Evolutionary conservation across 352 stramenopile genomes (phyloP), one percentile per base, ranked within the genome.

Genomic region (Phytophthora pisi): DNA sequence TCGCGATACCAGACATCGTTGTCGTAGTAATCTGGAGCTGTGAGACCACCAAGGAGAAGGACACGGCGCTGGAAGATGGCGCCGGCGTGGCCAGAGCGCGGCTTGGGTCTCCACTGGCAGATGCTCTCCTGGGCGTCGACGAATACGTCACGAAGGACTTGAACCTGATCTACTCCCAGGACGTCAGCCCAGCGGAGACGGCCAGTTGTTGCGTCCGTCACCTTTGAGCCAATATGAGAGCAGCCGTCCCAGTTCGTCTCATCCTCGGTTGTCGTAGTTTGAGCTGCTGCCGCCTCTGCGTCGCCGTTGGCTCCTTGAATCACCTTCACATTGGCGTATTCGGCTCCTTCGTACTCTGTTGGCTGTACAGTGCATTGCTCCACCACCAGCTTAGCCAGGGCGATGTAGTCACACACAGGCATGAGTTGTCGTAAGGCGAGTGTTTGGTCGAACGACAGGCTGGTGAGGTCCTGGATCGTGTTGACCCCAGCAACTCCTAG

Each of bases 1-100:
- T 90, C 82, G 36, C 85, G 79, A 62, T 96, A 97, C 92, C 92
- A 98, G n/a, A 90, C 85, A 64, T 97, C 91, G 55, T 93, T 92
- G 20, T 90, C 77, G 42, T 90, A 89, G 64, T 83, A 79, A 51
- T 93, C 78, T 0, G 88, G 80, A 1, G 64, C 64, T 2, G 81
- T 79, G 51, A 91, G 78, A 0, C 90, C 89, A 16, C 89, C 92
- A 8, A 97, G 67, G 9, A 90, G 64, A 50, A 96, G 83, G 1
- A 96, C 68, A 30, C 81, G 87, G 38, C 84, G 79, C 56, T 97
- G 77, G 61, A 97, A 96, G 24, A 92, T 75, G 0, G 81, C 68
- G 13, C 83, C 83, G 6, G 70, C 82, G 50, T 91, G 85, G 47
- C 87, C 83, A 1, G 89, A 88, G 8, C 91, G 84, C 0, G 75